A percentile compares a stretch with the other conserved stretches of the same genome.
Conservation (phyloP, 2,329 filamentous ascomycete species). For the Exserohilum turcica region DNA sequence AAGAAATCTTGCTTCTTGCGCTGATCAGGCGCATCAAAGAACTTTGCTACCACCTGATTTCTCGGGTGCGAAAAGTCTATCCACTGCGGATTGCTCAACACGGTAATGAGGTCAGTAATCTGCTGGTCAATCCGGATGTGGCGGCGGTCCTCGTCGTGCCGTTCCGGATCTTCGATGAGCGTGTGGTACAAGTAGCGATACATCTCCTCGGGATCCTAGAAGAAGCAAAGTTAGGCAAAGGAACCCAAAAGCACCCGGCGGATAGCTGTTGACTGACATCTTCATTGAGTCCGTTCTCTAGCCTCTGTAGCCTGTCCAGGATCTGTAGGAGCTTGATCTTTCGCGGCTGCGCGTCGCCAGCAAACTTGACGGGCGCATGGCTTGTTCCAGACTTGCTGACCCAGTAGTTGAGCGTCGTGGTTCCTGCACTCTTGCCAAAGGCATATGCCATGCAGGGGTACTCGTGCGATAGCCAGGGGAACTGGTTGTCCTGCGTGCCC, state of each 20-base stretch:
- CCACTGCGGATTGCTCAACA: slow-evolving; percentile 72
- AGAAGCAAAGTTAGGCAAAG: slow-evolving; percentile 42
- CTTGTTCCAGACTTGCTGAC: slow-evolving; percentile 63
- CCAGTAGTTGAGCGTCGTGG: slow-evolving; percentile 74
- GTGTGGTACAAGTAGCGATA: slow-evolving; percentile 68
- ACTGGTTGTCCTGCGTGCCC: slow-evolving; percentile 41
- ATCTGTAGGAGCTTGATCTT: slow-evolving; percentile 62
- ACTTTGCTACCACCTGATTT: slow-evolving; percentile 75
- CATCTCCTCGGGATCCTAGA: slow-evolving; percentile 47
- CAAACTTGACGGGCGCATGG: slow-evolving; percentile 63
- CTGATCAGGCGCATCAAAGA: slow-evolving; percentile 66
- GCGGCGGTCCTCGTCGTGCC: slow-evolving; percentile 57
- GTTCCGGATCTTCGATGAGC: slow-evolving; percentile 71
- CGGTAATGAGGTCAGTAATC: slow-evolving; percentile 72
- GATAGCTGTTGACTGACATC: slow-evolving; percentile 44
- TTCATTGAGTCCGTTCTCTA: slow-evolving; percentile 51
- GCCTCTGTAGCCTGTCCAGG: slow-evolving; percentile 50
- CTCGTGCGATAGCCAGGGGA: slow-evolving; percentile 73
- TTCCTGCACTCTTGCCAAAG: slow-evolving; percentile 70
- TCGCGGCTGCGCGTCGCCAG: slow-evolving; percentile 64
- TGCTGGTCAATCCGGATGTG: slow-evolving; percentile 70
- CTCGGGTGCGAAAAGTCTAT: slow-evolving; percentile 72
- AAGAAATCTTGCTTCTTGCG: slow-evolving; percentile 70
- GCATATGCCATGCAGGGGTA: slow-evolving; percentile 73
- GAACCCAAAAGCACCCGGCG: slow-evolving; percentile 18